These are phyloP conservation scores for Glutinoglossum americanum DNA, from an alignment of 495 filamentous ascomycete genomes.

Conservation along the genomic window DNA sequence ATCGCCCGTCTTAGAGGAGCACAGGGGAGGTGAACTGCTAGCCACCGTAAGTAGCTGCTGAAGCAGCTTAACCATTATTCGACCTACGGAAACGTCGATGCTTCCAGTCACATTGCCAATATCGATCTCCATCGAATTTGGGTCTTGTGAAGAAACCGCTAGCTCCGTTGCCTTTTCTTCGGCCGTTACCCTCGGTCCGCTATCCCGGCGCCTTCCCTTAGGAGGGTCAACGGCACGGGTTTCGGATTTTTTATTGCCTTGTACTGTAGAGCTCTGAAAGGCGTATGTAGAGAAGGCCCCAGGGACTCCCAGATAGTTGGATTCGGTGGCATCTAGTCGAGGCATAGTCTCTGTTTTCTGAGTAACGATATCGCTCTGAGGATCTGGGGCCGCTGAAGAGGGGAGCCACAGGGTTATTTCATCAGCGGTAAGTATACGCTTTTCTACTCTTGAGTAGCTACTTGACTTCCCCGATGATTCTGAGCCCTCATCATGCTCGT, in stretches of 20 bases:
- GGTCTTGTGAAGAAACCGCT: not conserved
- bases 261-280: not conserved
- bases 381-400: not conserved
- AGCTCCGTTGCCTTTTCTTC: not conserved
- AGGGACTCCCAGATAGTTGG: not conserved
- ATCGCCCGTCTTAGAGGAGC: not conserved
- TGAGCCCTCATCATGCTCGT: not conserved
- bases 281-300: not conserved
- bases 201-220: not conserved
- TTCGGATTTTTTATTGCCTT: not conserved
- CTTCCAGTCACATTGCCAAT: slow-evolving; percentile 9
- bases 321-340: not conserved
- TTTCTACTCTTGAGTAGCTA: not conserved
- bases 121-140: slow-evolving; percentile 5
- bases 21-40: not conserved
- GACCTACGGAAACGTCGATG: slow-evolving; percentile 10
- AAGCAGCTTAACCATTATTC: slow-evolving; percentile 11
- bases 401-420: not conserved
- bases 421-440: not conserved
- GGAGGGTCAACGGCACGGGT: not conserved
- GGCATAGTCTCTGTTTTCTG: not conserved
- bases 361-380: not conserved
- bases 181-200: slow-evolving; percentile 1
- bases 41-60: slow-evolving; percentile 1
- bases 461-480: not conserved